Evolutionary conservation across 495 filamentous ascomycete species (phyloP), one percentile per base, ranked within the genome.

Genomic region (Talaromyces stipitatus): DNA sequence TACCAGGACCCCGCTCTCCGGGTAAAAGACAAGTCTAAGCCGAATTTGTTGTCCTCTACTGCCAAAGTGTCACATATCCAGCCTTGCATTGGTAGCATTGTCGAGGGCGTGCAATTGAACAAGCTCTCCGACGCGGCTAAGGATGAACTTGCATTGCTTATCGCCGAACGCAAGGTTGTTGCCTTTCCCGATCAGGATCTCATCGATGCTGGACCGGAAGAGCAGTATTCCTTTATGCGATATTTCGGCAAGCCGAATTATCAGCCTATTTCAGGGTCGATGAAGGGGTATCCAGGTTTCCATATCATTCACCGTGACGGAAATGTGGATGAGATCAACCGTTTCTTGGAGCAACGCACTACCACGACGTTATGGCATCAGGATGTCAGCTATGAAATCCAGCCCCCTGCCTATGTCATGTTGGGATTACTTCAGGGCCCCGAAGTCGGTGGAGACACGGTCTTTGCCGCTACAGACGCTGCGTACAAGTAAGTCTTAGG

Each of bases 121-220:
- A 70, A 79, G 54, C 78, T 92, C 28, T 84, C 78, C 9, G 81
- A 87, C 59, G 75, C 77, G 2, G 85, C 85, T 58, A 91, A 89
- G 66, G 85, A 91, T 62, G 89, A 92, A 57, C 82, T 92, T 12
- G 89, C 89, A 4, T 77, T 88, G 6, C 75, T 92, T 16, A 82
- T 91, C 57, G 78, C 89, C 22, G 84, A 82, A 66, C 80, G 88
- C 58, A 88, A 88, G 32, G 87, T 91, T n/a, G 83, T 92, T 22
- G 82, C 89, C 48, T 91, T 92, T 72, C 83, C 86, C 33, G 76
- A 83, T 33, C 88, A 92, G 66, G 75, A 83, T 59, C 79, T 88
- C 60, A 82, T 89, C 32, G 83, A 87, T 57, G 86, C 86, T 45
- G 79, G 80, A 14, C 79, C 80, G 28, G 82, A 83, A 27, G 80